These are phyloP conservation scores for Arthrobotrys sphaeroides DNA, from an alignment of 2,329 filamentous ascomycete genomes.

Conservation along the genomic window DNA sequence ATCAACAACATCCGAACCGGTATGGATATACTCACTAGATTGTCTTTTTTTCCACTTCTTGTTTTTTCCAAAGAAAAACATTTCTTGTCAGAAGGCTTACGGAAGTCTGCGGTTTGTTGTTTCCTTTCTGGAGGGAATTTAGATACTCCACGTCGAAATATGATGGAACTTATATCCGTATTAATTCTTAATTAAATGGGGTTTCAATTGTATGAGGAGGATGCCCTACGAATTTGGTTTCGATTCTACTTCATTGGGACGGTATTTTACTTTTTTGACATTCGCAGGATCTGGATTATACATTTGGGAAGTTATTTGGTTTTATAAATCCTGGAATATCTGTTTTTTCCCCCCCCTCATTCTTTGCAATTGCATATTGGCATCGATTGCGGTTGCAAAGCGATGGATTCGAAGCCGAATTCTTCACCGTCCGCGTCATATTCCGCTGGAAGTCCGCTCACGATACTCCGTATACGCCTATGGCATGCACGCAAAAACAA, in stretches of 20 bases:
- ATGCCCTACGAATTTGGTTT: background rate
- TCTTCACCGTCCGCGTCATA: background rate
- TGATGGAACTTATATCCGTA: constrained; percentile 43
- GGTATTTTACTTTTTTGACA: background rate
- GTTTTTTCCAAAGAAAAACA: background rate
- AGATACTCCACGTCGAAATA: constrained; percentile 30
- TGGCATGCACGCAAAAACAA: constrained; percentile 10
- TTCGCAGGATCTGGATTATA: background rate
- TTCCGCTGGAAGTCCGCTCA: background rate
- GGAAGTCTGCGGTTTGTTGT: constrained; percentile 23
- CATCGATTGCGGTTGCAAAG: background rate
- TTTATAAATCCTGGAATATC: background rate
- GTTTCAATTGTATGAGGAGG: constrained; percentile 4
- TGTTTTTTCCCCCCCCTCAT: no score
- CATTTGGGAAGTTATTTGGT: background rate
- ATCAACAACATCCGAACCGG: constrained; percentile 29
- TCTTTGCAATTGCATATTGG: background rate
- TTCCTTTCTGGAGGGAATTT: constrained; percentile 17
- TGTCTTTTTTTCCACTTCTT: constrained; percentile 10
- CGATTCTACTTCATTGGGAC: constrained; percentile 5
- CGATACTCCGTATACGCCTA: background rate
- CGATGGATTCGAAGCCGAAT: background rate
- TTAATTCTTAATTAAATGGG: constrained; percentile 40
- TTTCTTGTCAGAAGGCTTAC: constrained; percentile 35
- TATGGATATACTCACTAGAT: constrained; percentile 35